Conservation (phyloP, 1,284 basidiomycete species). For the Malassezia yamatoensis region DNA sequence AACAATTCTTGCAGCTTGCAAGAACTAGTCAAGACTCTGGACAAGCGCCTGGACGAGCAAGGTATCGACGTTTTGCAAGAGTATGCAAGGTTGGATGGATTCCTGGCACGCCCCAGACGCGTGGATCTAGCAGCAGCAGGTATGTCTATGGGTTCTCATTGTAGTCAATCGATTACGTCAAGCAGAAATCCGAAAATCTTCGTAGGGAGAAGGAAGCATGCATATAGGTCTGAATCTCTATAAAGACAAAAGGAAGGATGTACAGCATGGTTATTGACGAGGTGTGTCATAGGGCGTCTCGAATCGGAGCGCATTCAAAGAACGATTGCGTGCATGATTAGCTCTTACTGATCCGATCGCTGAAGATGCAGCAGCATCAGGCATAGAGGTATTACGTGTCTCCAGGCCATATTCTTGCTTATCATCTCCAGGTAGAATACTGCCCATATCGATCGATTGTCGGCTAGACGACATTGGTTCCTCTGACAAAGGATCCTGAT, state of each 20-base stretch:
- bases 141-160: background rate
- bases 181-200: background rate
- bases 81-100: constrained; percentile 1
- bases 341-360: constrained; percentile 2
- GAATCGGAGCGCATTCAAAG: constrained; percentile 1
- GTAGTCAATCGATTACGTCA: constrained; percentile 12
- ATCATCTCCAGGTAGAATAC: background rate
- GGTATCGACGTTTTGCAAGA: constrained; percentile 9
- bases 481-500: constrained; percentile 5
- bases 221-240: too few species aligned
- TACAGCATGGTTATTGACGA: background rate
- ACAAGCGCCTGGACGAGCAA: background rate
- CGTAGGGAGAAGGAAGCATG: background rate
- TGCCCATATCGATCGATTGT: constrained; percentile 12
- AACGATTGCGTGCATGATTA: constrained; percentile 17
- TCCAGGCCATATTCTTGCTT: background rate
- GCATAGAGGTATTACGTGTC: background rate
- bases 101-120: constrained; percentile 12
- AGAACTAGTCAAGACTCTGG: constrained; percentile 1
- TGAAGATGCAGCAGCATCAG: constrained; percentile 3
- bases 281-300: constrained; percentile 6
- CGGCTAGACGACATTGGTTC: background rate
- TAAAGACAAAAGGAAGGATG: background rate
- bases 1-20: background rate
- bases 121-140: constrained; percentile 8